A percentile compares a stretch with the other conserved stretches of the same genome.
Evolutionary conservation across 1,284 basidiomycete genomes (phyloP).

Genomic region (Lentinula novae-zelandiae): DNA sequence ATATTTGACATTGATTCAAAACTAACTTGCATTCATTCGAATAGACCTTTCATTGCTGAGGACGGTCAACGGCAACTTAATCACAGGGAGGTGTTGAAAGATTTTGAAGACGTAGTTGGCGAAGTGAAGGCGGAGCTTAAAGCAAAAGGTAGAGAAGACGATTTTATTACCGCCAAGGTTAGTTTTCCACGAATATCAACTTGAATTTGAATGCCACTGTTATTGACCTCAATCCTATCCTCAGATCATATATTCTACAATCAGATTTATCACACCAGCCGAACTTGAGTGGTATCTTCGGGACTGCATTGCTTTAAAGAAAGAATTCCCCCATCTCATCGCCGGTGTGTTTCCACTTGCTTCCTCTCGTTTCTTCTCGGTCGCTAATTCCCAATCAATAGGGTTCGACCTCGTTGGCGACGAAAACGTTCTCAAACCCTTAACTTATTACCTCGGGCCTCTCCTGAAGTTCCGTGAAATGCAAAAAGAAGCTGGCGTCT

Average conservation of each 20-base stretch:
- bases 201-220: not conserved
- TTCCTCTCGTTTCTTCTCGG: too few species aligned
- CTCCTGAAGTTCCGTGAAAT: conserved; percentile 59
- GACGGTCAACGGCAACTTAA: conserved; percentile 49
- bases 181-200: not conserved
- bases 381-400: conserved; percentile 19
- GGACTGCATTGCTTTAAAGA: conserved; percentile 71
- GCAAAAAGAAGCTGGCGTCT: conserved; percentile 50
- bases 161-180: conserved; percentile 62
- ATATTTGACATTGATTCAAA: not conserved
- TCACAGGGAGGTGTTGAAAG: conserved; percentile 58
- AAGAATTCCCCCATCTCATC: conserved; percentile 71
- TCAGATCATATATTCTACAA: conserved; percentile 70
- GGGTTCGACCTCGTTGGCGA: conserved; percentile 81
- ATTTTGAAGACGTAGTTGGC: conserved; percentile 53
- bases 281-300: conserved; percentile 65
- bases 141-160: conserved; percentile 47
- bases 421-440: conserved; percentile 61
- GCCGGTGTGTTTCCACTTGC: conserved; percentile 37
- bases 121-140: conserved; percentile 53
- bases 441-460: conserved; percentile 61
- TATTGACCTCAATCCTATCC: not conserved
- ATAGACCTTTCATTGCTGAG: conserved; percentile 29
- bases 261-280: conserved; percentile 54
- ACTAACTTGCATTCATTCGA: not conserved